Base-by-base conservation (phyloP, 257 asterid species). In the Linderniella brevidens region DNA sequence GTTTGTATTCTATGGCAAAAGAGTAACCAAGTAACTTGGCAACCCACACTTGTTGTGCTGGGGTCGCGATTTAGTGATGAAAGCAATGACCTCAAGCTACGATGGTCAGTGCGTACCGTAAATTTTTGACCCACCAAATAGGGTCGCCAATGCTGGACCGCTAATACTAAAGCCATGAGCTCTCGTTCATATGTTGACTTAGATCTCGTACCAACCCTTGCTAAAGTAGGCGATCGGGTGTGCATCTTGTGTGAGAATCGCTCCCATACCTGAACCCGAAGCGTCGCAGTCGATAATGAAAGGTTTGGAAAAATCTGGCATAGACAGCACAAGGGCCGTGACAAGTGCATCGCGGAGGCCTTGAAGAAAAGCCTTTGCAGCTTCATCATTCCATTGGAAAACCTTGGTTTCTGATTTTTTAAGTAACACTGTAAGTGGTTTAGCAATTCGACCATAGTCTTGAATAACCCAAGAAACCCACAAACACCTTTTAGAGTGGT, bases 101-200 rank as follows among this genome's bases (percentile, higher is more conserved):
- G 35, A 1, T 52, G 64, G 15, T 59, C 64, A 0, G 58, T 44
- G 0, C 41, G 40, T 0, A 59, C 13, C 0, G 2, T 15, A 7
- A 52, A 48, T 0, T 17, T n/a, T 0, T 13, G 18, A 0, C 62
- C 50, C 0, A 57, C 0, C 6, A 57, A 8, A 9, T 59, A 52
- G 0, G 29, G 41, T 0, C 64, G 44, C 49, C 53, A 59, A 9
- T 52, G 46, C 11, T 42, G 17, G 0, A 42, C 14, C 8, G 58
- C 49, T 3, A 13, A 0, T 12, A 54, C 14, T 7, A 54, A 6
- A 1, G 48, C 53, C 48, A 46, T 14, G 4, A 32, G 15, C 17
- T 53, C 50, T 0, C 15, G 46, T 4, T 53, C 50, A 9, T 57
- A 57, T 9, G 41, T 12, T 1, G 52, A 55, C 8, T 55, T 55